Conservation (phyloP, 2,329 filamentous ascomycete genomes). For the Fusarium sp. region DNA sequence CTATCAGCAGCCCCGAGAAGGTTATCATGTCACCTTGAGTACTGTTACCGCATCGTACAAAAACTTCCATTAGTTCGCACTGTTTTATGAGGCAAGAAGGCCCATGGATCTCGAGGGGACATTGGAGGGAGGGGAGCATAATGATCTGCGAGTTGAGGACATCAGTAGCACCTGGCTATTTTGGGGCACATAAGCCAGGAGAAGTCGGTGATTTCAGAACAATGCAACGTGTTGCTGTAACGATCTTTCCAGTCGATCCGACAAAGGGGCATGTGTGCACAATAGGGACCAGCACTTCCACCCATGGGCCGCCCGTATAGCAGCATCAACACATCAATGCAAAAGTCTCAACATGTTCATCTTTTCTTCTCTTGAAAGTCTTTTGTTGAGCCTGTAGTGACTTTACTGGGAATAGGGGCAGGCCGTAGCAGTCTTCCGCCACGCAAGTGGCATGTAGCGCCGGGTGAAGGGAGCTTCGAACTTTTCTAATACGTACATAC, state of each 20-base stretch:
- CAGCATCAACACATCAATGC: neutral
- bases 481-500: neutral
- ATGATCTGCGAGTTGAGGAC: neutral
- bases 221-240: neutral
- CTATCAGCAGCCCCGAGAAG: neutral
- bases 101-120: too few species aligned
- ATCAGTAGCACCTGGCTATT: neutral
- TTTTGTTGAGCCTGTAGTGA: neutral
- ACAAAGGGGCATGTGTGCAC: neutral
- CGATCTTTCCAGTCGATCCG: neutral
- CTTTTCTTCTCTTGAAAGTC: neutral
- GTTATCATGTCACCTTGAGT: slow-evolving; percentile 4
- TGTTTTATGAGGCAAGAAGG: too few species aligned
- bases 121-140: neutral
- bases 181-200: neutral
- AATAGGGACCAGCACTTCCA: neutral
- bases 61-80: neutral
- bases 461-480: slow-evolving; percentile 2
- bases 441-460: neutral
- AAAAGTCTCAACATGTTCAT: neutral
- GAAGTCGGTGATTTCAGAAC: neutral
- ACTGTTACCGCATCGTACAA: too few species aligned
- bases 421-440: neutral
- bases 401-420: neutral
- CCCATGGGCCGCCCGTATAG: neutral